These are phyloP conservation scores for Candida sojae DNA, from an alignment of 1,139 yeast genomes.

Conservation along the genomic window DNA sequence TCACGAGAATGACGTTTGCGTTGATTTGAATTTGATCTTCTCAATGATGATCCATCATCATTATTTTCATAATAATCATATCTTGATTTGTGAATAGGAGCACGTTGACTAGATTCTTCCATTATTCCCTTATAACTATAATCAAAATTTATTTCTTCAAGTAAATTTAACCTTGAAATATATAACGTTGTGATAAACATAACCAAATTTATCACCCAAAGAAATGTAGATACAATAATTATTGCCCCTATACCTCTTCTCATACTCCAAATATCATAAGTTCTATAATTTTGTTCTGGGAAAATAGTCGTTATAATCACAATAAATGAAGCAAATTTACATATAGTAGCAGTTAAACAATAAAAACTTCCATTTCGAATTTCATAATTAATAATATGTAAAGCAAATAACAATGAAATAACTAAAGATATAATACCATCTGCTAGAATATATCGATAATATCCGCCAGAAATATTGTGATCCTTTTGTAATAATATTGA, in stretches of 20 bases:
- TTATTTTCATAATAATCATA: background rate
- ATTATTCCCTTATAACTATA: conserved; percentile 17
- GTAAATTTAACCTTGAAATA: conserved; percentile 39
- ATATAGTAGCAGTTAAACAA: conserved; percentile 33
- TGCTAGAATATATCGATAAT: conserved; percentile 43
- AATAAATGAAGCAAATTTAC: conserved; percentile 16
- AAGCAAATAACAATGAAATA: conserved; percentile 37
- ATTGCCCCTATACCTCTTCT: conserved; percentile 42
- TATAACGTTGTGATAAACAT: conserved; percentile 44
- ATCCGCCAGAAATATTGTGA: conserved; percentile 20
- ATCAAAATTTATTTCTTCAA: conserved; percentile 40
- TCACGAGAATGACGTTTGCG: conserved; percentile 3
- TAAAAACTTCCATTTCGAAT: conserved; percentile 46
- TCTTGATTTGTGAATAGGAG: background rate
- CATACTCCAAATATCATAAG: conserved; percentile 27
- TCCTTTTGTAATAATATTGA: conserved; percentile 30
- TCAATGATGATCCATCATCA: background rate
- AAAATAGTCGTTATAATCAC: conserved; percentile 14
- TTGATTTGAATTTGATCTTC: conserved; percentile 4
- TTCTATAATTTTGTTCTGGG: conserved; percentile 19
- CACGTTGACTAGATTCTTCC: conserved; percentile 7
- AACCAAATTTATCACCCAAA: conserved; percentile 42
- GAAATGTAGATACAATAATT: conserved; percentile 38
- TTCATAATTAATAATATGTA: conserved; percentile 40
- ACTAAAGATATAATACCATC: conserved; percentile 36